phyloP scores from a whole-genome alignment of 1,139 yeast genomes.

The Debaryomyces udenii region DNA sequence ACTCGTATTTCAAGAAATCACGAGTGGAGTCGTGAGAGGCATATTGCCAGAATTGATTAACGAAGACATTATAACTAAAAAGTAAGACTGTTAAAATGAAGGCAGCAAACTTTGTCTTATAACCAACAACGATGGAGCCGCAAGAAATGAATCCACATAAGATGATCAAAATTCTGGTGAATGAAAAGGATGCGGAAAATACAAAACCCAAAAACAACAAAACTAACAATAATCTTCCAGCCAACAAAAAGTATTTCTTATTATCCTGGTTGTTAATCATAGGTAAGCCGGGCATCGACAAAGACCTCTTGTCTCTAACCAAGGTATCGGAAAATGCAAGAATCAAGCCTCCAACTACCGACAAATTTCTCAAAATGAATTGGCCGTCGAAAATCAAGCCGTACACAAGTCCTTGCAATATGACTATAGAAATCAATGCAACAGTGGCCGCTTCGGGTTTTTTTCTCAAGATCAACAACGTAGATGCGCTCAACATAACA shows the following conservation, averaged over 20 bases:
- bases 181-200: slow-evolving; percentile 73
- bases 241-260: slow-evolving; percentile 82
- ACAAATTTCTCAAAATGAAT: slow-evolving; percentile 82
- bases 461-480: slow-evolving; percentile 71
- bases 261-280: slow-evolving; percentile 80
- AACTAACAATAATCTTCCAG: slow-evolving; percentile 86
- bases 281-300: slow-evolving; percentile 88
- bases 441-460: slow-evolving; percentile 73
- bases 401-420: slow-evolving; percentile 85
- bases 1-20: slow-evolving; percentile 90
- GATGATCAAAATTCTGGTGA: slow-evolving; percentile 65
- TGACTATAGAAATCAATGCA: slow-evolving; percentile 69
- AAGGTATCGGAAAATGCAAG: slow-evolving; percentile 90
- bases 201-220: slow-evolving; percentile 87
- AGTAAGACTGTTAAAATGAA: slow-evolving; percentile 73
- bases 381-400: slow-evolving; percentile 83
- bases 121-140: slow-evolving; percentile 85
- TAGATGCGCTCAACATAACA: slow-evolving; percentile 74
- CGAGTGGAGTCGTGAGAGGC: slow-evolving; percentile 73
- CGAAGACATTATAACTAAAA: slow-evolving; percentile 72
- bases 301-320: slow-evolving; percentile 72
- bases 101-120: slow-evolving; percentile 90
- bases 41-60: slow-evolving; percentile 90
- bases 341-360: slow-evolving; percentile 90
- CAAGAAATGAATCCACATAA: slow-evolving; percentile 73